phyloP scores from a whole-genome alignment of 129 eudicot genomes.

The Saposhnikovia divaricata region DNA sequence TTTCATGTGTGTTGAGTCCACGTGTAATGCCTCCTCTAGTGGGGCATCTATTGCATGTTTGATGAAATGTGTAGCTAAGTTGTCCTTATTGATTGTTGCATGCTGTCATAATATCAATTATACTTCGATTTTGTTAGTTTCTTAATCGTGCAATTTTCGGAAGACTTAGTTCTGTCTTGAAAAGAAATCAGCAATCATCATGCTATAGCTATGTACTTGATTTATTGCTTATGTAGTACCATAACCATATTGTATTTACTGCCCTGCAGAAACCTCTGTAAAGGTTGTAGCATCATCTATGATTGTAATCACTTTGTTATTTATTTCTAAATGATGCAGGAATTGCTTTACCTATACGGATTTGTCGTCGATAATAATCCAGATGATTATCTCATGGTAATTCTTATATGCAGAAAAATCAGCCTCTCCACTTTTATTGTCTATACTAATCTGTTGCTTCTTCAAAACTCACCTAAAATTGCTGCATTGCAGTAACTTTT shows the following conservation, averaged over 20 bases:
- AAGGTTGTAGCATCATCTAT: background rate
- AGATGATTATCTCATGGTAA: conserved; percentile 96
- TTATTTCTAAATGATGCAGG: conserved; percentile 46
- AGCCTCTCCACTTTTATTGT: background rate
- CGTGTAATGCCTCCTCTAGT: background rate
- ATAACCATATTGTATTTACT: background rate
- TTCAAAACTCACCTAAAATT: background rate
- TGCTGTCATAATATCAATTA: background rate
- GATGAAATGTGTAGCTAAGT: background rate
- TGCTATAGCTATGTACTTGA: background rate
- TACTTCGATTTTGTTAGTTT: background rate
- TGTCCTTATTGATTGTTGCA: background rate
- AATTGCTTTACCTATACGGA: conserved; percentile 87
- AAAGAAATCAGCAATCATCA: background rate
- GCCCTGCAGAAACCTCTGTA: background rate
- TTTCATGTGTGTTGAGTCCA: background rate
- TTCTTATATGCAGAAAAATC: background rate
- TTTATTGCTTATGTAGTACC: background rate
- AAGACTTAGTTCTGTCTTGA: background rate
- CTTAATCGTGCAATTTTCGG: background rate
- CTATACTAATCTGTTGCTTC: background rate
- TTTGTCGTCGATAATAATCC: conserved; percentile 75
- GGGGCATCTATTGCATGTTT: background rate
- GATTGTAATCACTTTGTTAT: background rate
- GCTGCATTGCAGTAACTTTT: background rate